Evolutionary conservation across 75 land plant species (phyloP), one percentile per base, ranked within the genome.

Genomic region (Cunninghamia lanceolata): DNA sequence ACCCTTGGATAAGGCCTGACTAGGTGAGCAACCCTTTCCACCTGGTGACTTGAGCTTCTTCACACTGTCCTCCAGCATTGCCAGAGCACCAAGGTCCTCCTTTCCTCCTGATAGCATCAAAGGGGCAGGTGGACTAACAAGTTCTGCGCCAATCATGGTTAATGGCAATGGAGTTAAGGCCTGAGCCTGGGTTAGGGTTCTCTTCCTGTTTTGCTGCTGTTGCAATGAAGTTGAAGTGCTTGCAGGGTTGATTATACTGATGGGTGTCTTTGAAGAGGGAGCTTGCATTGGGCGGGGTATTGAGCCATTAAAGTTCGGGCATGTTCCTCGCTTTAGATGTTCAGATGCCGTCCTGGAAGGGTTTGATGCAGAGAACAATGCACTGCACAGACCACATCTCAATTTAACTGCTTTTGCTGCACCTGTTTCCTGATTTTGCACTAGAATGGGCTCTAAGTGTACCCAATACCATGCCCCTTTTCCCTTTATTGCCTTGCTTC

Each of bases 391-490:
- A 14, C 92, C 87, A 83, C 98, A 96, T 25, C 93, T 90, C 76
- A 96, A 92, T 88, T 94, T 95, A 35, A 96, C 98, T 21, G 98
- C 96, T 82, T 92, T 93, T 66, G 97, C 91, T 14, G 86, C 87
- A 82, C 92, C 91, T 25, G 94, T 91, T 19, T 91, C 94, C 78
- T 86, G 81, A 89, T 89, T 88, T 9, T 78, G 92, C 32, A 96
- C 88, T 7, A 96, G 90, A 40, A 93, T 87, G 14, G 98, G 98
- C 80, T 94, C 94, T 25, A 96, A 85, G 56, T 96, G 98, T 0
- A 91, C 89, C 98, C 98, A 96, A 85, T 96, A 96, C 98, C 97
- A 95, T 6, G 98, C 98, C 19, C 98, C 98, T 71, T 96, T 96
- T 34, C 98, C 98, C 83, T 94, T 96, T 75, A 94, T 87, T 71